Base-by-base conservation (phyloP, 768 basidiomycete genomes). In the Hydnomerulius pinastri region DNA sequence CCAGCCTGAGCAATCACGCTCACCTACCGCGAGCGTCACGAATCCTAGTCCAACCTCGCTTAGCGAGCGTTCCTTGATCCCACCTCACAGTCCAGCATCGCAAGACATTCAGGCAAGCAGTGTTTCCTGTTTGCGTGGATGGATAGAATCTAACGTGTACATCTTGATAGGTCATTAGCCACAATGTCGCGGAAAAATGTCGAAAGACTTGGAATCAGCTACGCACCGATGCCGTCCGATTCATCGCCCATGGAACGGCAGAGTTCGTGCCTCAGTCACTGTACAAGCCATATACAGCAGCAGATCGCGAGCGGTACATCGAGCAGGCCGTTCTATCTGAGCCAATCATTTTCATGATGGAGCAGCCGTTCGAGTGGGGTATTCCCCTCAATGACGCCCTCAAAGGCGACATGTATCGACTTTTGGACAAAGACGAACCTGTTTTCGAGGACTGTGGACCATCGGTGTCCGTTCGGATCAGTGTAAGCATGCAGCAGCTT, bases 241-340 rank as follows among this genome's bases (percentile, higher is more conserved):
- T n/a, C n/a, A n/a, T n/a, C n/a, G n/a, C n/a, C n/a, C n/a, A n/a
- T n/a, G n/a, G n/a, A n/a, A n/a, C n/a, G n/a, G n/a, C n/a, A n/a
- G n/a, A 70, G 25, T 81, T 85, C 55, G 67, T 90, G 2, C 86
- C 85, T 7, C 87, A 90, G 62, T 70, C 58, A 27, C 78, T 85
- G 69, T 90, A 89, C 63, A 79, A 75, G 56, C 87, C 87, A 4
- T 80, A 83, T 61, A 88, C 86, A 3, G 80, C 79, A 39, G 82
- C 83, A 58, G 87, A 89, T 61, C 77, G 82, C 27, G 79, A 80
- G 29, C 81, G 86, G 38, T 90, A 89, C 55, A 85, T 89, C 18
- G 83, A 88, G 54, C 82, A 81, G 56, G 80, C 82, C 24, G 62
- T 73, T 2, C 73, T 88, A 38, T 85, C 83, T 50, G 61, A 59